Conservation (phyloP, 495 filamentous ascomycete genomes). For the Wilcoxina mikolae region DNA sequence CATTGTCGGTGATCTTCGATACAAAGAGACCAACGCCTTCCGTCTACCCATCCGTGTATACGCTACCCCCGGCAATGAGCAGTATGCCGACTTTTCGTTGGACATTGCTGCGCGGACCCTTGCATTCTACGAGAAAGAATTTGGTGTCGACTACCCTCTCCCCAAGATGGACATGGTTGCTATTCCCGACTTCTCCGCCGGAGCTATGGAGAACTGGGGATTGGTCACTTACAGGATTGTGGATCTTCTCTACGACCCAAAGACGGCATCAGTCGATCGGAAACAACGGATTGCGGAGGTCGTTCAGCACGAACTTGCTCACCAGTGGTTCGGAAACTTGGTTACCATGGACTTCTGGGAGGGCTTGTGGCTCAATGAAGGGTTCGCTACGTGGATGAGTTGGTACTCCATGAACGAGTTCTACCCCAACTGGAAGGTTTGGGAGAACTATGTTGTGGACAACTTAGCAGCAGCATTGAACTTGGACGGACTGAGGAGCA, state of each 20-base stretch:
- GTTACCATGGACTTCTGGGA: conserved; percentile 99
- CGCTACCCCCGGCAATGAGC: conserved; percentile 46
- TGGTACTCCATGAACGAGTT: conserved; percentile 69
- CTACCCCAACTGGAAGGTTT: conserved; percentile 99
- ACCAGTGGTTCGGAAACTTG: conserved; percentile 98
- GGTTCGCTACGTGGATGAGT: conserved; percentile 80
- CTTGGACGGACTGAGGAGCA: conserved; percentile 81
- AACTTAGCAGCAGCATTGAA: conserved; percentile 75
- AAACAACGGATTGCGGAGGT: conserved; percentile 89
- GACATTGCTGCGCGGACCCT: conserved; percentile 52
- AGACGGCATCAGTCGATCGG: conserved; percentile 74
- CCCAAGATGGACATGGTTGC: conserved; percentile 98
- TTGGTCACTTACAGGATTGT: conserved; percentile 88
- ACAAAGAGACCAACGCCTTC: conserved; percentile 59
- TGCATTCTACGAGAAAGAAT: conserved; percentile 63
- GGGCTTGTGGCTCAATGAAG: conserved; percentile 94
- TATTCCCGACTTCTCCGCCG: conserved; percentile 82
- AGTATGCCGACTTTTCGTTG: conserved; percentile 55
- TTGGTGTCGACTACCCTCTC: conserved; percentile 51
- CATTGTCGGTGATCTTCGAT: conserved; percentile 60
- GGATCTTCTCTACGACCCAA: conserved; percentile 82
- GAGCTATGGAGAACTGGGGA: conserved; percentile 99
- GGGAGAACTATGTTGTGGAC: conserved; percentile 85
- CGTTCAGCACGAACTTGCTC: conserved; percentile 91
- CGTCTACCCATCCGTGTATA: conserved; percentile 59